Base-by-base conservation (phyloP, 805 yeast genomes). In the Millerozyma miso region DNA sequence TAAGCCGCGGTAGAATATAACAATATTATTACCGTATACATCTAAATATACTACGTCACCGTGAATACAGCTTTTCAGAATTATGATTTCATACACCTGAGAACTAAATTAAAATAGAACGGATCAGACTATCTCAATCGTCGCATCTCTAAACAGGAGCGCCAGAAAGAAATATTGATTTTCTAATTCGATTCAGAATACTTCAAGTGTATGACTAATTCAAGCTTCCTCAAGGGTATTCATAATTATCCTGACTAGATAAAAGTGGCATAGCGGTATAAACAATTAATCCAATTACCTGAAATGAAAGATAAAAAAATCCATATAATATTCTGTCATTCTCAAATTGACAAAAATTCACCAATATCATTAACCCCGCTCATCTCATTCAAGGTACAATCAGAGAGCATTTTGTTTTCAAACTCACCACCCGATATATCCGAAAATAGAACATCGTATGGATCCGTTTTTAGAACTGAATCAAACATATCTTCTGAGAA, bases 261-360 rank as follows among this genome's bases (percentile, higher is more conserved):
- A n/a, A n/a, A n/a, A n/a, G n/a, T n/a, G n/a, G n/a, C n/a, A n/a
- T n/a, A n/a, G n/a, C n/a, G n/a, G n/a, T n/a, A n/a, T n/a, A n/a
- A n/a, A n/a, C n/a, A n/a, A n/a, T n/a, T n/a, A 15, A n/a, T 32
- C 34, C 17, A n/a, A n/a, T 13, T 32, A 32, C 17, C 49, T 41
- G 40, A 38, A 37, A 39, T 39, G 41, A 47, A 48, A 49, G 40
- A 37, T 43, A 44, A 52, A 52, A 38, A 31, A 13, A 29, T 17
- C 23, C 19, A 19, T 15, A 16, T 14, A 37, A 35, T 3, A 8
- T 26, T 26, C 13, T 8, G 17, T n/a, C 34, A 47, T 32, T 15
- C 8, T 13, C 52, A 60, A 43, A 60, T 52, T 36, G 63, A 56
- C 51, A 63, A 62, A 44, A 58, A 63, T 44, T 63, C 67, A 31